Evolutionary conservation across 495 filamentous ascomycete species (phyloP), one percentile per base, ranked within the genome.

Genomic region (Podospora tetraspora): DNA sequence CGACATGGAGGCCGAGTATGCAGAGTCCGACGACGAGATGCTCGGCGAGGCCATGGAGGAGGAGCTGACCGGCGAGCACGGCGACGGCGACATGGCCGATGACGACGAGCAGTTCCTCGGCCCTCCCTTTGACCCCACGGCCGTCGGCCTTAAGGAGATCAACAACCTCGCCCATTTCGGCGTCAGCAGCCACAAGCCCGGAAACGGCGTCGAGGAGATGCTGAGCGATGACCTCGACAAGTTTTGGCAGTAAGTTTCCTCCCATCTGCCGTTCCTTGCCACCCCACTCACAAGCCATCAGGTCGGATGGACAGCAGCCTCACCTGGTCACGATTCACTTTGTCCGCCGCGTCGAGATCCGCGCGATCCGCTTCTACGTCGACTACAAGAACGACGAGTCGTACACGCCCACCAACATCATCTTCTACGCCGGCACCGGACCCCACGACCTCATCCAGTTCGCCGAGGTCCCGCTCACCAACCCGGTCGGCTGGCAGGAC

Each of bases 291-390:
- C 67, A 64, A n/a, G 64, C 27, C 19, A 25, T 56, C 59, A 87
- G 86, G 78, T 96, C 92, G 19, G 96, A 98, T 77, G 96, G 95
- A 1, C 93, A 94, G 6, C 95, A 99, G 73, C 95, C 95, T 16
- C 95, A 99, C 70, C 86, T 88, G n/a, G 85, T 99, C 25, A 97
- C 91, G 43, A 88, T 97, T 21, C 94, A 98, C 78, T 99, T 99
- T 80, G 90, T 95, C 80, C 96, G 96, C 74, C 84, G 93, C 9
- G 95, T 97, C 60, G 88, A 88, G 62, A 91, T 99, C 63, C 89
- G 91, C 7, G 85, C 86, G 19, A 88, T 99, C 30, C 85, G 94
- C 16, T 88, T 99, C 32, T 95, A 91, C 72, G 88, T 98, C 34
- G 92, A 98, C 80, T 97, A 94, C 75, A 88, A 90, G 62, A 83